Conservation (phyloP, 2,329 filamentous ascomycete genomes). For the Trichophyton verrucosum region DNA sequence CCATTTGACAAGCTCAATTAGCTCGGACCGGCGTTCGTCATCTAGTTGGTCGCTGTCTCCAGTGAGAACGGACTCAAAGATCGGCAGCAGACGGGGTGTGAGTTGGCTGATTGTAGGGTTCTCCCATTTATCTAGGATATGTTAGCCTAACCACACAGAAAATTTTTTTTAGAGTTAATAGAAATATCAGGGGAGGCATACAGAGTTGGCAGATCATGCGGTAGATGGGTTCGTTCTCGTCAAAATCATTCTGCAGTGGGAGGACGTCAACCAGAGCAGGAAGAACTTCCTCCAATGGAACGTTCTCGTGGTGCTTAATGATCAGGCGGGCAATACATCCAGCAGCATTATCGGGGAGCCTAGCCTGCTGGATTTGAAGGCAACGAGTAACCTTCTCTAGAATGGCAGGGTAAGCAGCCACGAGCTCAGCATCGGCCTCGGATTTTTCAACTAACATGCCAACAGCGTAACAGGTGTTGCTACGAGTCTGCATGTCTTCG, state of each 20-base stretch:
- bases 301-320: constrained; percentile 67
- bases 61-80: constrained; percentile 37
- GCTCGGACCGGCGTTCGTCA: constrained; percentile 35
- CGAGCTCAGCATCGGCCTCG: constrained; percentile 57
- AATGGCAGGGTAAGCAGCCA: constrained; percentile 63
- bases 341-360: constrained; percentile 83
- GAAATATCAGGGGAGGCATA: constrained; percentile 35
- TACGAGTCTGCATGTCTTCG: constrained; percentile 82
- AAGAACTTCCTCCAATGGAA: constrained; percentile 70
- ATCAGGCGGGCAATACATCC: constrained; percentile 91
- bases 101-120: constrained; percentile 34
- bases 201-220: constrained; percentile 79
- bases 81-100: constrained; percentile 35
- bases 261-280: constrained; percentile 67
- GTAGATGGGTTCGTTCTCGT: constrained; percentile 92
- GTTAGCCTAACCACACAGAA: neutral
- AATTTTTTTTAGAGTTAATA: neutral
- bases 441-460: constrained; percentile 78
- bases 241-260: constrained; percentile 82
- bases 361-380: constrained; percentile 61
- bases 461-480: constrained; percentile 84
- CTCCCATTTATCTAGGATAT: constrained; percentile 31
- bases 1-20: constrained; percentile 38
- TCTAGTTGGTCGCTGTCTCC: constrained; percentile 36
- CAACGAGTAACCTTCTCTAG: constrained; percentile 77